Conservation (phyloP, 1,284 basidiomycete species). For the Ganoderma sp. region DNA sequence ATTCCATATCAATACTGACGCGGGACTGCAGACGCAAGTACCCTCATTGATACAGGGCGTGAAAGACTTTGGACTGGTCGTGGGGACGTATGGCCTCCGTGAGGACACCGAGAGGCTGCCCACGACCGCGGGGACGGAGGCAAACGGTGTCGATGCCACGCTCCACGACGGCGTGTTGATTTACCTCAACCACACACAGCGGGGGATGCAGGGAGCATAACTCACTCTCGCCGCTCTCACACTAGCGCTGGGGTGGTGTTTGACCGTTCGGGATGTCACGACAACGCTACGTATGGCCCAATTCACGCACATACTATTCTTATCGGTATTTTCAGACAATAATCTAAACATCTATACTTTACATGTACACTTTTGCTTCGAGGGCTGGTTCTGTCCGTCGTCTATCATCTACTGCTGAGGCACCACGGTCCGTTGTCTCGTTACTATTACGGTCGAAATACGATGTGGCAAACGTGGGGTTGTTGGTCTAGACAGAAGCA, state of each 20-base stretch:
- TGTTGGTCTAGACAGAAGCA: conserved; percentile 58
- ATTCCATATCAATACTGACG: not conserved
- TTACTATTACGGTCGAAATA: not conserved
- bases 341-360: conserved; percentile 11
- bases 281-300: conserved; percentile 5
- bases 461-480: conserved; percentile 8
- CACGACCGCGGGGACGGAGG: conserved; percentile 51
- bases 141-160: conserved; percentile 67
- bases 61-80: conserved; percentile 86
- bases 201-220: conserved; percentile 26
- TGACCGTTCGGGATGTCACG: not conserved
- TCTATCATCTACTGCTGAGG: not conserved
- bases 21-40: conserved; percentile 60
- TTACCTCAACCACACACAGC: conserved; percentile 64
- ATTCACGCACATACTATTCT: conserved; percentile 22
- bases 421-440: conserved; percentile 13
- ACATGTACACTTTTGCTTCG: conserved; percentile 10
- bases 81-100: conserved; percentile 76
- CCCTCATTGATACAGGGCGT: conserved; percentile 87
- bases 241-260: not conserved
- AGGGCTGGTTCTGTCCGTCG: conserved; percentile 10
- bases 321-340: conserved; percentile 32
- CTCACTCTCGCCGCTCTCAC: not conserved
- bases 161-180: conserved; percentile 65
- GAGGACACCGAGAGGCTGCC: conserved; percentile 52